Percentiles rank a stretch among this genome's conserved stretches.
These are phyloP conservation scores for Pichia sp. DNA, from an alignment of 1,139 yeast genomes.

Conservation along the genomic window DNA sequence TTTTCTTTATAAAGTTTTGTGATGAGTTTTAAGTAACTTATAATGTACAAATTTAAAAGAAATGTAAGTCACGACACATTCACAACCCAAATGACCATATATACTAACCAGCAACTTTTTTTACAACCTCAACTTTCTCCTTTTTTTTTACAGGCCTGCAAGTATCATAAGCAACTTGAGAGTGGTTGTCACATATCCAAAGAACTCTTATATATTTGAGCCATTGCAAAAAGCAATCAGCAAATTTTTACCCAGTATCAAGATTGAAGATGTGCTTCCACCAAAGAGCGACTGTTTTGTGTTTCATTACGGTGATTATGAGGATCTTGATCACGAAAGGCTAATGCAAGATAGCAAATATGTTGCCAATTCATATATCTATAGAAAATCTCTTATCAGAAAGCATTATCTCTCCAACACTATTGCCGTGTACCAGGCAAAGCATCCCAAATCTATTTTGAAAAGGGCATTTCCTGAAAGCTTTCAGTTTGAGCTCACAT, in stretches of 20 bases:
- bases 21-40: neutral
- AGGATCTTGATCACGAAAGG: slow-evolving; percentile 73
- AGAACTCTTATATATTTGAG: slow-evolving; percentile 50
- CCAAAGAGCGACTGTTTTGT: slow-evolving; percentile 30
- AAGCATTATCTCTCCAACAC: slow-evolving; percentile 86
- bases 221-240: slow-evolving; percentile 39
- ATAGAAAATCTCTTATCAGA: slow-evolving; percentile 81
- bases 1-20: neutral
- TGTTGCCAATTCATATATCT: slow-evolving; percentile 74
- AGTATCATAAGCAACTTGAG: neutral
- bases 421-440: slow-evolving; percentile 64
- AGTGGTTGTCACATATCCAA: slow-evolving; percentile 28
- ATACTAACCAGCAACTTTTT: neutral
- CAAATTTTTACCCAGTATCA: slow-evolving; percentile 24
- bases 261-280: slow-evolving; percentile 26
- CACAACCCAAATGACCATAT: neutral
- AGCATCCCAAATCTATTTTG: slow-evolving; percentile 66
- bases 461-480: slow-evolving; percentile 65
- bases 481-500: slow-evolving; percentile 82
- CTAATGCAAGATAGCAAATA: slow-evolving; percentile 44
- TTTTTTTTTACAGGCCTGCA: neutral
- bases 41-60: neutral
- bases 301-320: slow-evolving; percentile 87
- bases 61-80: neutral
- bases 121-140: neutral